Conservation (phyloP, 306 rosid species). For the Corylus avellana region DNA sequence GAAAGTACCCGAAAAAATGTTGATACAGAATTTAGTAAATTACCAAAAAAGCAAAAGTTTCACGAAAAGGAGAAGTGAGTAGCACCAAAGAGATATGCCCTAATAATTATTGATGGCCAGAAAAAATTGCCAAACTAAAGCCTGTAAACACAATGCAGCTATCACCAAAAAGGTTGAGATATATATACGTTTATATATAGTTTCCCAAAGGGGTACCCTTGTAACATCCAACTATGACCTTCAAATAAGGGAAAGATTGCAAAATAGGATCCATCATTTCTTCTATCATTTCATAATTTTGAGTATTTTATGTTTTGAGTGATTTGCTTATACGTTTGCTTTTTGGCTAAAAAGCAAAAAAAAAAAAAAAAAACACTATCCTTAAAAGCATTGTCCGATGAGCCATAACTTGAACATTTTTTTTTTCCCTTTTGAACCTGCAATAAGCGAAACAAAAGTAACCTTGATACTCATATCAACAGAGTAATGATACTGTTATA, state of each 20-base stretch:
- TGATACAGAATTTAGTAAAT: background rate
- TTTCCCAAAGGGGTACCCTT: slow-evolving; percentile 13
- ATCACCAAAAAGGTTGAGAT: background rate
- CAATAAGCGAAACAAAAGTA: no score
- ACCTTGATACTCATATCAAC: no score
- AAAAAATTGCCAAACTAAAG: background rate
- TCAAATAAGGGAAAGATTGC: background rate
- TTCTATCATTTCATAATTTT: no score
- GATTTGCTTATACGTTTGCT: no score
- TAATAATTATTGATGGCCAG: background rate
- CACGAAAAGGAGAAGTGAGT: background rate
- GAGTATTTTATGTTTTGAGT: no score
- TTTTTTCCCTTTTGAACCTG: no score
- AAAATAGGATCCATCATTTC: background rate
- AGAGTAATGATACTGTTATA: no score
- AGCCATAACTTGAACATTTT: no score
- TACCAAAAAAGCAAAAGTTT: background rate
- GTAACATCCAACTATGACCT: background rate
- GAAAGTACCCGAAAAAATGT: background rate
- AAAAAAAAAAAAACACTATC: no score
- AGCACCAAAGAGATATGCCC: background rate
- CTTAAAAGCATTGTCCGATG: no score
- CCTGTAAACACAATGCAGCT: background rate
- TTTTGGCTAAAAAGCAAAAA: no score
- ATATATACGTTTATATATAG: background rate